Conservation (phyloP, 441 rosid species). For the Mallotus japonicus region DNA sequence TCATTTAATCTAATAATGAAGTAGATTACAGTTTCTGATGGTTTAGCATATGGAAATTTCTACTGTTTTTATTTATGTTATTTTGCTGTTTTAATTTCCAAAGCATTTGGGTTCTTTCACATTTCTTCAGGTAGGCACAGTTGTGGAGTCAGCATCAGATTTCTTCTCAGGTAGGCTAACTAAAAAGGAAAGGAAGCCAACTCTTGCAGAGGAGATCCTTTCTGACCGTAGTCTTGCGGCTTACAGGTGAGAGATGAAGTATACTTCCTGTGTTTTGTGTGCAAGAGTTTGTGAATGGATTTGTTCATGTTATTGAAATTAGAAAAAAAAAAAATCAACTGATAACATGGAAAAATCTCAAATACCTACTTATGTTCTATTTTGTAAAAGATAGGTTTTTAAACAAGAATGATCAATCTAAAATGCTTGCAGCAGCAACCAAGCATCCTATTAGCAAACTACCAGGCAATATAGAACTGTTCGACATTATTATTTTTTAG, state of each 20-base stretch:
- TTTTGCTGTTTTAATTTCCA: neutral
- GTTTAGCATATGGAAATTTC: no score
- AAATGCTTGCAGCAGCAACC: neutral
- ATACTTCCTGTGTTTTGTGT: no score
- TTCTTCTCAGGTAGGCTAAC: constrained; percentile 62
- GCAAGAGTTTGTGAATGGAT: neutral
- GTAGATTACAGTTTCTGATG: no score
- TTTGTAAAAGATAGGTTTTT: no score
- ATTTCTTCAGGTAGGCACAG: constrained; percentile 66
- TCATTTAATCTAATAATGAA: neutral
- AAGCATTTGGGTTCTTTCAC: constrained; percentile 7
- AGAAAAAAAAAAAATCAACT: no score
- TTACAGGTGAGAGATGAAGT: constrained; percentile 52
- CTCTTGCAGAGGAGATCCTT: constrained; percentile 79
- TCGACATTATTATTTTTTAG: neutral
- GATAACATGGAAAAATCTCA: no score
- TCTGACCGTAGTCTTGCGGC: constrained; percentile 45
- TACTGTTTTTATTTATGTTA: no score
- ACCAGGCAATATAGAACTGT: neutral
- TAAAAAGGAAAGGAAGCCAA: constrained; percentile 78
- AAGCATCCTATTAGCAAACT: neutral
- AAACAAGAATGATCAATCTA: neutral
- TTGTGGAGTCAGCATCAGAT: constrained; percentile 65
- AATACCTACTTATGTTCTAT: no score
- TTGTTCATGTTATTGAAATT: no score